Evolutionary conservation across 306 rosid species (phyloP).

Genomic region (Mucuna pruriens): DNA sequence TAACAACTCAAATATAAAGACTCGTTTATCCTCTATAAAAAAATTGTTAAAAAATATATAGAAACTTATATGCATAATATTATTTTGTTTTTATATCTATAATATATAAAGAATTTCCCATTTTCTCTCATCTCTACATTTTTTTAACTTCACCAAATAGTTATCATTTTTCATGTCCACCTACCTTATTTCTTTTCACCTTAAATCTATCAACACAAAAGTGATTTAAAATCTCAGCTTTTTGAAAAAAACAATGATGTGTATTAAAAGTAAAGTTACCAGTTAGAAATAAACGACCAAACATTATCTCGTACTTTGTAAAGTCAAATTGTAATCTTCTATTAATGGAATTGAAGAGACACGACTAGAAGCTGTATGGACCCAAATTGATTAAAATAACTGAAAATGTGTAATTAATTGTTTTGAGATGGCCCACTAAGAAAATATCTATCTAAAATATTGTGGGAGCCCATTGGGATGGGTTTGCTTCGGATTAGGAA

Average conservation of each 20-base stretch:
- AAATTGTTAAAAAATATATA: neutral
- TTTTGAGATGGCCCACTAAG: neutral
- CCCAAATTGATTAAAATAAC: neutral
- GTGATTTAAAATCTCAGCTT: neutral
- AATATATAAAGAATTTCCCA: neutral
- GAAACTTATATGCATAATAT: neutral
- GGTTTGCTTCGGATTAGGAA: neutral
- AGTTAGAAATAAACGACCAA: neutral
- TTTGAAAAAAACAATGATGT: neutral
- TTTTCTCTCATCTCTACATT: neutral
- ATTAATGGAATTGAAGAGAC: neutral
- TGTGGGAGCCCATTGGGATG: conserved; percentile 25
- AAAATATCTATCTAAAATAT: neutral
- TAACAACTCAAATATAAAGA: neutral
- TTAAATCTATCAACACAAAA: neutral
- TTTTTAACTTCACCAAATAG: neutral
- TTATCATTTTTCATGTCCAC: neutral
- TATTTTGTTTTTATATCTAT: neutral
- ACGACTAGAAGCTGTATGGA: neutral
- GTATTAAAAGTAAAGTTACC: neutral
- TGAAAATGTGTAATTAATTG: neutral
- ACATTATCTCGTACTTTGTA: conserved; percentile 1
- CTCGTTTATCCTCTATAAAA: neutral
- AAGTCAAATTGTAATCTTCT: neutral
- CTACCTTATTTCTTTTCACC: neutral